phyloP scores from a whole-genome alignment of 345 rosid species.

The Bruguiera parviflora region DNA sequence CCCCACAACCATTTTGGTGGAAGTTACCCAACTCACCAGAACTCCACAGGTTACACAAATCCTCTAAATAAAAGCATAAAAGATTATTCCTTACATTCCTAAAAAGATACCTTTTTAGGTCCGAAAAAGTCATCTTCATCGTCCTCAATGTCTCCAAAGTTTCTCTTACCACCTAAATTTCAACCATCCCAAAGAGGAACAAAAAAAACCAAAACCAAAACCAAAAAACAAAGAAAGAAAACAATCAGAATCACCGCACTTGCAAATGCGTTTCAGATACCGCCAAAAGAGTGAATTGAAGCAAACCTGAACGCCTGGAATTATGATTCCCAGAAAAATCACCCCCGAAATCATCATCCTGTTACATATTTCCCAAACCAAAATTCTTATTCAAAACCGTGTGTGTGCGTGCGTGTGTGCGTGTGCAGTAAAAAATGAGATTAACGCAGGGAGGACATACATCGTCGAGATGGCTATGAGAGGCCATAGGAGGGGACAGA shows the following conservation, averaged over 20 bases:
- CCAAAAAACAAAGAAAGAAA: not conserved
- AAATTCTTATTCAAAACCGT: constrained; percentile 3
- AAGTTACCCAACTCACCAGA: not conserved
- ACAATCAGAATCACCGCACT: not conserved
- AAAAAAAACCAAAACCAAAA: no score
- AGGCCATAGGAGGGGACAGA: constrained; percentile 30
- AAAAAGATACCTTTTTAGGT: constrained; percentile 56
- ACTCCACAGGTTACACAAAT: not conserved
- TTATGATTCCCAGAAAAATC: constrained; percentile 54
- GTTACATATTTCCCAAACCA: constrained; percentile 1
- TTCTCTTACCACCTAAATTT: constrained; percentile 59
- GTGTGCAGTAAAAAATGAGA: not conserved
- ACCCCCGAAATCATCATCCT: constrained; percentile 94
- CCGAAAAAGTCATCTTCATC: constrained; percentile 90
- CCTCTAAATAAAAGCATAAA: no score
- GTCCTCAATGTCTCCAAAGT: constrained; percentile 79
- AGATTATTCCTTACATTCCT: no score
- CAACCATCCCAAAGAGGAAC: constrained; percentile 3
- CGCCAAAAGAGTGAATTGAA: not conserved
- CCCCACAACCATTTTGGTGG: no score
- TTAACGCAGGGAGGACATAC: constrained; percentile 25
- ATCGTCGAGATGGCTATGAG: constrained; percentile 49
- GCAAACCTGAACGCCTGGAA: constrained; percentile 51
- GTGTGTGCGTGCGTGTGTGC: no score
- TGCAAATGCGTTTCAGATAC: not conserved